phyloP scores from a whole-genome alignment of 2,329 filamentous ascomycete species.

The Fonsecaea multimorphosa region DNA sequence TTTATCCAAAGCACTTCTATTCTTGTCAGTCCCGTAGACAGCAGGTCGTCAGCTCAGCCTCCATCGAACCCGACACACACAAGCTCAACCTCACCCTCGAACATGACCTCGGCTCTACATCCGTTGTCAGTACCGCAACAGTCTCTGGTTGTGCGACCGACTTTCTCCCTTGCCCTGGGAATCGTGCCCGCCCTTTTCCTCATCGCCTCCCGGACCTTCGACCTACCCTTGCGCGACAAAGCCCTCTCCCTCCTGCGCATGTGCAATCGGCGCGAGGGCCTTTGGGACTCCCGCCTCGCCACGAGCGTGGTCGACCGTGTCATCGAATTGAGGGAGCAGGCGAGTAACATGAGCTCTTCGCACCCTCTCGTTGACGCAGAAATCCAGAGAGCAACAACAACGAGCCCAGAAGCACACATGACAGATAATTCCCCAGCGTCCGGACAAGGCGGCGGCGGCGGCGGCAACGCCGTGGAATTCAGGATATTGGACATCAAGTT shows the following conservation, averaged over 20 bases:
- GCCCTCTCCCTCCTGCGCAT: conserved; percentile 67
- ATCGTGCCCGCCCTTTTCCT: conserved; percentile 70
- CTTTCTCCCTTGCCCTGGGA: conserved; percentile 68
- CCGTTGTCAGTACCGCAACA: not conserved
- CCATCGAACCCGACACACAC: not conserved
- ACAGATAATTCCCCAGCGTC: not conserved
- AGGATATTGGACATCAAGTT: conserved; percentile 25
- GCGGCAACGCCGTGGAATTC: conserved; percentile 2
- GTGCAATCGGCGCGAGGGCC: conserved; percentile 68
- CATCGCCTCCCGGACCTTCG: conserved; percentile 70
- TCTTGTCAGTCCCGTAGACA: conserved; percentile 5
- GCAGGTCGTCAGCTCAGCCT: not conserved
- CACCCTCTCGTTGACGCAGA: not conserved
- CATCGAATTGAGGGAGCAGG: conserved; percentile 21
- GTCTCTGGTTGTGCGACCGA: conserved; percentile 16
- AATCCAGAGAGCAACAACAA: not conserved
- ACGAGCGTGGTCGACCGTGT: conserved; percentile 24
- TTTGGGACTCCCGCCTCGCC: conserved; percentile 62
- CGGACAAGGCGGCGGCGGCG: not conserved
- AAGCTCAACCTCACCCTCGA: not conserved
- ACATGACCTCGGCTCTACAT: not conserved
- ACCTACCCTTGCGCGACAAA: conserved; percentile 62
- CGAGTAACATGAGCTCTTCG: not conserved
- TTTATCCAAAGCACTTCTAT: conserved; percentile 24
- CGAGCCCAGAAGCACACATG: not conserved